Evolutionary conservation across 345 rosid genomes (phyloP).

Genomic region (Ricinus communis): DNA sequence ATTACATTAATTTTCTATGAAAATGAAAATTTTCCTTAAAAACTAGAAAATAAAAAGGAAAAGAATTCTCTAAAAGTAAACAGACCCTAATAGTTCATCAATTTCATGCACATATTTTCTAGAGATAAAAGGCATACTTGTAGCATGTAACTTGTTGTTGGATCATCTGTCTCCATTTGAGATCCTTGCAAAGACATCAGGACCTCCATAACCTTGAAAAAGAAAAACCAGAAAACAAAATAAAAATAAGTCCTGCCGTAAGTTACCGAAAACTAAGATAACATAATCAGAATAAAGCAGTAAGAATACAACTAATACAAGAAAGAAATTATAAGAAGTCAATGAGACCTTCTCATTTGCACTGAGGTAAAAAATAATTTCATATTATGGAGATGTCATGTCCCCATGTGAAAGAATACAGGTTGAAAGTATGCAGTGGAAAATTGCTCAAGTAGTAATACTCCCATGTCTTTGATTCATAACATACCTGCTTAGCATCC

Average conservation of each 20-base stretch:
- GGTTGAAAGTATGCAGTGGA: neutral
- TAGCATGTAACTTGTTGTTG: slow-evolving; percentile 96
- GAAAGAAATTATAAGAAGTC: neutral
- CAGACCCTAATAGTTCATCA: too few relatives aligned
- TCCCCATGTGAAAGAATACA: neutral
- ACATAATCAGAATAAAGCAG: neutral
- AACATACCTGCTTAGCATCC: slow-evolving; percentile 91
- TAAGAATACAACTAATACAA: neutral
- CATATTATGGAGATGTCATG: neutral
- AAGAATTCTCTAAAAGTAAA: too few relatives aligned
- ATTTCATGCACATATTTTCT: neutral
- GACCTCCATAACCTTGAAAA: slow-evolving; percentile 93
- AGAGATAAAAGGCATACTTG: slow-evolving; percentile 50
- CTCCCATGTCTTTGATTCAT: too few relatives aligned
- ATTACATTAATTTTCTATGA: too few relatives aligned
- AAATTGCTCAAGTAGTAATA: neutral
- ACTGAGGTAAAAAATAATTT: neutral
- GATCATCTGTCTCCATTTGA: slow-evolving; percentile 97
- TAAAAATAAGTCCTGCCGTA: neutral
- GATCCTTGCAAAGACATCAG: slow-evolving; percentile 98
- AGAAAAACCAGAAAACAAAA: neutral
- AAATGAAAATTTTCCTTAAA: too few relatives aligned
- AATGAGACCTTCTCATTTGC: neutral
- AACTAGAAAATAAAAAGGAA: too few relatives aligned
- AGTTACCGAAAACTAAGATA: neutral